Evolutionary conservation across 2,329 filamentous ascomycete species (phyloP), one percentile per base, ranked within the genome.

Genomic region (Mollisiaceae sp.): DNA sequence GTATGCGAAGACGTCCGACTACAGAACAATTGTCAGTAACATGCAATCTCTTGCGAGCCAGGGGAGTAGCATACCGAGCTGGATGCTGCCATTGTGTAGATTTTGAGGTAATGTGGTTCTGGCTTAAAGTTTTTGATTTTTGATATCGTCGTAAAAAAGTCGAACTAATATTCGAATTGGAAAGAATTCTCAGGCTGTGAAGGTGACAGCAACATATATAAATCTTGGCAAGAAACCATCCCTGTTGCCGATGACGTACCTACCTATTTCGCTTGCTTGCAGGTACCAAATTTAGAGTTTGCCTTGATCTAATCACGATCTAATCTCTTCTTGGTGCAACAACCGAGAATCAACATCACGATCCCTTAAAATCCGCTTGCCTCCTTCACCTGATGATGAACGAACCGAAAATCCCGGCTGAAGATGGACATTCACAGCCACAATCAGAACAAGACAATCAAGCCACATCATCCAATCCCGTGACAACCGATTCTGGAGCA

Each of bases 1-100:
- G 67, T 75, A 75, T 60, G 70, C 62, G 47, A 67, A 66, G 18
- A 72, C 65, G 27, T 74, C 72, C 32, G 50, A 27, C 50, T 54
- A 24, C n/a, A 32, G n/a, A 50, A 22, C 3, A 20, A 20, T 2
- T 54, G 5, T 54, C 32, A 35, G 24, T 18, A 35, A 32, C 15
- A n/a, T 32, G 12, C 50, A 18, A 35, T 24, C 12, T 32, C 24
- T 12, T 32, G 18, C n/a, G 24, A 1, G n/a, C n/a, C 1, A 32
- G 3, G 4, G 50, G 18, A 12, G 24, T 41, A 47, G 14, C 50
- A 12, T 35, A 54, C 50, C 4, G 22, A 32, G 27, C 50, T 54
- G 18, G 50, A 54, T 15, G 50, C 50, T 54, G 50, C 50, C 50
- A 54, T 54, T 54, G 2, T 35, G 50, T 54, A 54, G 22, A 50